phyloP scores from a whole-genome alignment of 1,284 basidiomycete genomes.

The Melampsora americana region DNA sequence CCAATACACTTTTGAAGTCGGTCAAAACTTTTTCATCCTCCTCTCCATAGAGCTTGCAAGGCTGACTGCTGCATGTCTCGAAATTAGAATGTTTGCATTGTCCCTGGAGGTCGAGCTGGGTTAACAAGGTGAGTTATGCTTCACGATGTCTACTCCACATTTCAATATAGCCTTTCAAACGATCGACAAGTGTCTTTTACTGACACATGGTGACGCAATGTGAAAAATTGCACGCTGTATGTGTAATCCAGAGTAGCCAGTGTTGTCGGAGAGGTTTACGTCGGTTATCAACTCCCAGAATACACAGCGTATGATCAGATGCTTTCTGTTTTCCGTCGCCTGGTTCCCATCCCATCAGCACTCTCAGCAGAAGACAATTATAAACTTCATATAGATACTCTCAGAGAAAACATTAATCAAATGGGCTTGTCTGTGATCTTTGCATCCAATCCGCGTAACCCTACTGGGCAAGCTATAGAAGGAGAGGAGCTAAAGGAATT shows the following conservation, averaged over 20 bases:
- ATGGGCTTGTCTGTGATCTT: constrained; percentile 82
- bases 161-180: background rate
- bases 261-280: constrained; percentile 67
- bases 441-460: constrained; percentile 85
- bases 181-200: background rate
- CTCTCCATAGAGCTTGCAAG: background rate
- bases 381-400: constrained; percentile 37
- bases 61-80: background rate
- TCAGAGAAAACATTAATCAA: constrained; percentile 51
- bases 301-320: constrained; percentile 62
- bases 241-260: constrained; percentile 67
- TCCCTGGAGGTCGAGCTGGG: constrained; percentile 82
- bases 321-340: constrained; percentile 77
- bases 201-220: background rate
- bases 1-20: constrained; percentile 82
- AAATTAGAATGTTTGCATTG: constrained; percentile 66
- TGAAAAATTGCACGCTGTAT: background rate
- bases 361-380: constrained; percentile 48
- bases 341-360: constrained; percentile 81
- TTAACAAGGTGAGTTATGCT: constrained; percentile 59
- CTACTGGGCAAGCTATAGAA: constrained; percentile 74
- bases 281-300: constrained; percentile 57
- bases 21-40: constrained; percentile 54
- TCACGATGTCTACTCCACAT: background rate
- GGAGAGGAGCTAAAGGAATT: constrained; percentile 77